Percentiles rank a stretch among this genome's conserved stretches.
Evolutionary conservation across 495 filamentous ascomycete species (phyloP).

Genomic region (Neurospora sp.): DNA sequence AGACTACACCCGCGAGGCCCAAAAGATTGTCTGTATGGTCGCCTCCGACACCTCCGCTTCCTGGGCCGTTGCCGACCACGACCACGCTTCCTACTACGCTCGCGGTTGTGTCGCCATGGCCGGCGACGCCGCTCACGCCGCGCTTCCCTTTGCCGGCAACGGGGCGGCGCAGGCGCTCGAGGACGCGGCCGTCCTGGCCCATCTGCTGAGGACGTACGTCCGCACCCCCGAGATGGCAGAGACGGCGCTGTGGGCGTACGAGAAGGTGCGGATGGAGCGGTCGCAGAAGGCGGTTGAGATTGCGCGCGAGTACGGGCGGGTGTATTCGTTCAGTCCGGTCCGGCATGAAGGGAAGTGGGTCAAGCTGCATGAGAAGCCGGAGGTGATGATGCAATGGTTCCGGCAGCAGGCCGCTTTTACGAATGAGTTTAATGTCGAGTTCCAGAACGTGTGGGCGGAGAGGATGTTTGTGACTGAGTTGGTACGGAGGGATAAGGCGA

Average conservation of each 20-base stretch:
- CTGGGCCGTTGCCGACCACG: slow-evolving; percentile 35
- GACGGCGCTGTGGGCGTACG: slow-evolving; percentile 20
- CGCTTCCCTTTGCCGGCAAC: slow-evolving; percentile 46
- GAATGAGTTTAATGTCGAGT: slow-evolving; percentile 22
- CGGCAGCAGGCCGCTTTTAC: slow-evolving; percentile 18
- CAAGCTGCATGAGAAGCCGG: slow-evolving; percentile 25
- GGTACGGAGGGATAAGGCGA: not conserved
- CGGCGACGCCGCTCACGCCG: slow-evolving; percentile 52
- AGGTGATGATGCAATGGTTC: slow-evolving; percentile 21
- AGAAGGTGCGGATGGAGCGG: slow-evolving; percentile 16
- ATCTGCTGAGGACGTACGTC: slow-evolving; percentile 18
- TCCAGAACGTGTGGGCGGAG: slow-evolving; percentile 20
- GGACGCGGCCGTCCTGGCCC: slow-evolving; percentile 39
- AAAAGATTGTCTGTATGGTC: slow-evolving; percentile 23
- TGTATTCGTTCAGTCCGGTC: slow-evolving; percentile 20
- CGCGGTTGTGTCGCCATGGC: slow-evolving; percentile 39
- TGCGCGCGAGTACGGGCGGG: slow-evolving; percentile 22
- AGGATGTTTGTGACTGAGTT: not conserved
- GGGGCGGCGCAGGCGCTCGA: slow-evolving; percentile 54
- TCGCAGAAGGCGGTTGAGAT: slow-evolving; percentile 24
- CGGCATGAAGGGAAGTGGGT: slow-evolving; percentile 4
- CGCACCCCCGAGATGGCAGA: slow-evolving; percentile 3
- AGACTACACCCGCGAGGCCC: slow-evolving; percentile 25
- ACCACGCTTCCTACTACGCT: slow-evolving; percentile 40
- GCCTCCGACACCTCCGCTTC: slow-evolving; percentile 23